Conservation (phyloP, 2,329 filamentous ascomycete genomes). For the Chaetomiaceae sp. region DNA sequence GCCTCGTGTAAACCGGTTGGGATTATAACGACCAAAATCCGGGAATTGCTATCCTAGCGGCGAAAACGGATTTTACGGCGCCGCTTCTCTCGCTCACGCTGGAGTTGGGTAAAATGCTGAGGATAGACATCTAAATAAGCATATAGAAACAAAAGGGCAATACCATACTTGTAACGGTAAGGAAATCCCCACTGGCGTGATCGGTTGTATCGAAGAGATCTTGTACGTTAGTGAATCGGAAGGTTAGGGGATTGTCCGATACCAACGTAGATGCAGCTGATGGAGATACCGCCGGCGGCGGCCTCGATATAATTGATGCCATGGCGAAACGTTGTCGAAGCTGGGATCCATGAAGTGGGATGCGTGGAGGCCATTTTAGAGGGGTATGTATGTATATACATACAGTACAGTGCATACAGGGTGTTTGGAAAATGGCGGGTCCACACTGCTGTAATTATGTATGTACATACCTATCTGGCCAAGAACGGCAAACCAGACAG, state of each 20-base stretch:
- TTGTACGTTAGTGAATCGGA: neutral
- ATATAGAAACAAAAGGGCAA: neutral
- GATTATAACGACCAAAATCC: conserved; percentile 12
- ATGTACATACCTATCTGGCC: no score
- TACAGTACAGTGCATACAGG: no score
- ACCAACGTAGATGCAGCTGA: no score
- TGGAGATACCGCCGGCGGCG: no score
- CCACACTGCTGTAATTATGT: no score
- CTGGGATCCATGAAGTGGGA: no score
- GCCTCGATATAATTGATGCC: neutral
- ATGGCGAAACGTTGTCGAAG: no score
- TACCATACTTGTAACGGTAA: conserved; percentile 7
- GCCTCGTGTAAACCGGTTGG: neutral
- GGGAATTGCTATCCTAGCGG: conserved; percentile 6
- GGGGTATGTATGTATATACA: no score
- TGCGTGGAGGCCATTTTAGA: no score
- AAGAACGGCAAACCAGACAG: no score
- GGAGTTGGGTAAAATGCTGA: conserved; percentile 5
- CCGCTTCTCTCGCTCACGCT: conserved; percentile 8
- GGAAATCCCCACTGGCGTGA: neutral
- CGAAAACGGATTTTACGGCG: conserved; percentile 14
- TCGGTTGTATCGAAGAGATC: conserved; percentile 1
- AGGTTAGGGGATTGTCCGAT: neutral
- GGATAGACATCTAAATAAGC: conserved; percentile 15
- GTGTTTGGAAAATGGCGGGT: no score